Base-by-base conservation (phyloP, 371 early-diverging fungal genomes). In the Saksenaea vasiformis region DNA sequence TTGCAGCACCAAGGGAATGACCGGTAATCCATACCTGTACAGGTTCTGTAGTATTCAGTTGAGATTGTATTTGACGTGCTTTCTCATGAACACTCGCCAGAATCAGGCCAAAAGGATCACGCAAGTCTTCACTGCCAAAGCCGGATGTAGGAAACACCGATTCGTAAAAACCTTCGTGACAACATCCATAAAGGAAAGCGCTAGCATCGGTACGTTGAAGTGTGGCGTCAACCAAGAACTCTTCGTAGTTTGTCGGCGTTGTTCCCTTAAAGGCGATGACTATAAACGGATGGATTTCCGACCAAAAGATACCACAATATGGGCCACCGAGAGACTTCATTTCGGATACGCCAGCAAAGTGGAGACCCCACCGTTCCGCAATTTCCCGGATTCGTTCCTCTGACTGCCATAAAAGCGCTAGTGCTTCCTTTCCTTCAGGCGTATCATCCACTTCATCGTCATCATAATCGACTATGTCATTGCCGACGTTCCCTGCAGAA, bases 21-120 rank as follows among this genome's bases (percentile, higher is more conserved):
- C 85, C 85, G 5, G 82, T 77, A 5, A 85, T 58, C 83, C 83
- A 85, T 2, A 85, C 37, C 35, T 80, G 80, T 26, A 81, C 67
- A 22, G 79, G 80, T 13, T 70, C 63, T 1, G 47, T 61, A 0
- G 69, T 72, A 22, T 69, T 38, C 3, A 60, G 35, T 5, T 66
- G 56, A 3, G 54, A 10, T 54, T 78, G 58, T 14, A 80, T 28
- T 8, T 51, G 55, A 15, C 22, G 41, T 1, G 84, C 84, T 13
- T 61, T 72, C 10, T 71, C 62, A 43, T 69, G 65, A 19, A 84
- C 66, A 19, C 77, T 65, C 0, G 69, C 65, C 66, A 78, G 74
- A 37, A 82, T 80, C 13, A 76, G 67, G 13, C 72, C 65, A 55
- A 77, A 84, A 3, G 82, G 82, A 36, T 84, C 79, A 14, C 71